Percentiles rank a stretch among this genome's conserved stretches.
Evolutionary conservation across 108 stramenopile species (phyloP).

Genomic region (Cyclostephanos invisitatus): DNA sequence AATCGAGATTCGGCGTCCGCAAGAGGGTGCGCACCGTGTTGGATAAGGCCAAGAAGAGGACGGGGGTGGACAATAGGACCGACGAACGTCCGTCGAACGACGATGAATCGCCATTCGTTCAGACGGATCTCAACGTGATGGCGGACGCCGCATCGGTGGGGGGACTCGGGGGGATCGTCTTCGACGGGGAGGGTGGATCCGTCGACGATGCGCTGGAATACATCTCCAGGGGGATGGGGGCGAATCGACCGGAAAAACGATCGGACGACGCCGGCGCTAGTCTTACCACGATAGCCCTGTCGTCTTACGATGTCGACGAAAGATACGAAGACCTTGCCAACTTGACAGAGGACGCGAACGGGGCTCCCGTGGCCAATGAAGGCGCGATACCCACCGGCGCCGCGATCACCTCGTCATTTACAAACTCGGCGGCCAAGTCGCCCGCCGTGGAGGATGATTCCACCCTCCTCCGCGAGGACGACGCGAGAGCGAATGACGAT

Average conservation of each 20-base stretch:
- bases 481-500: neutral
- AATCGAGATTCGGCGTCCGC: slow-evolving; percentile 65
- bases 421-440: neutral
- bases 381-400: slow-evolving; percentile 2
- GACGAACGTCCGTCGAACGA: neutral
- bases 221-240: slow-evolving; percentile 9
- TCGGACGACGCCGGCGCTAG: neutral
- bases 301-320: neutral
- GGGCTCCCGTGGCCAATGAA: neutral
- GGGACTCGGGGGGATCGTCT: slow-evolving; percentile 33
- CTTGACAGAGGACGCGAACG: slow-evolving; percentile 7
- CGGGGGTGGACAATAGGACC: slow-evolving; percentile 61
- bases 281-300: neutral
- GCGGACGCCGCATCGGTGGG: slow-evolving; percentile 71
- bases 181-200: slow-evolving; percentile 29
- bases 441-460: slow-evolving; percentile 27
- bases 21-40: slow-evolving; percentile 67
- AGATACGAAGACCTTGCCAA: slow-evolving; percentile 24
- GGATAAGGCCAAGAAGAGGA: slow-evolving; percentile 71
- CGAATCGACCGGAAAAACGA: neutral
- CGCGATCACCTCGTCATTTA: neutral
- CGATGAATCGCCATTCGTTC: slow-evolving; percentile 8
- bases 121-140: slow-evolving; percentile 40
- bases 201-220: slow-evolving; percentile 36
- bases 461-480: neutral